phyloP scores from a whole-genome alignment of 257 asterid species.

The Salvia hispanica region DNA sequence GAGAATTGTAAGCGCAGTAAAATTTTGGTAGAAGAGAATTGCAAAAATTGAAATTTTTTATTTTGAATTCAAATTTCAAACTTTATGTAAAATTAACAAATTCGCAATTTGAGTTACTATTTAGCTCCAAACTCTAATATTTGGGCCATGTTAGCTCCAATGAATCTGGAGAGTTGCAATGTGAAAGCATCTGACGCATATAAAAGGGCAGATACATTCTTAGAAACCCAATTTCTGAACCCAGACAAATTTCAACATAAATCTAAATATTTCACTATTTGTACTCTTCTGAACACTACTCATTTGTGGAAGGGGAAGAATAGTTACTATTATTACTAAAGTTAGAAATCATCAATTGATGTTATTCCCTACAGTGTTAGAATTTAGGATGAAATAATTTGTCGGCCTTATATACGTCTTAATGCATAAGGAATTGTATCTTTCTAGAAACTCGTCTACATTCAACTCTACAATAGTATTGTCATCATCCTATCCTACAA shows the following conservation, averaged over 20 bases:
- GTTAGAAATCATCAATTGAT: not conserved
- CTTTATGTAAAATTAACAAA: too few relatives aligned
- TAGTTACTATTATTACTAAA: too few relatives aligned
- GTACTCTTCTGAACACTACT: constrained; percentile 2
- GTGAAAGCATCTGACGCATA: constrained; percentile 12
- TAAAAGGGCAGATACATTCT: constrained; percentile 30
- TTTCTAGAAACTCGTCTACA: constrained; percentile 35
- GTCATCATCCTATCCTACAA: too few relatives aligned
- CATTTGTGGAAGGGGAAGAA: too few relatives aligned
- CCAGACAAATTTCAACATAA: constrained; percentile 15
- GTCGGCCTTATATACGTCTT: constrained; percentile 35
- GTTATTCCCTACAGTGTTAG: not conserved
- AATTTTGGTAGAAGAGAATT: too few relatives aligned
- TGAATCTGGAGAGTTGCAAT: constrained; percentile 21
- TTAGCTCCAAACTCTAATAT: too few relatives aligned
- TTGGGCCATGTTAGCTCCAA: constrained; percentile 16
- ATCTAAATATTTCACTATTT: not conserved
- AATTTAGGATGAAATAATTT: constrained; percentile 25
- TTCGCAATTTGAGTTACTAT: too few relatives aligned
- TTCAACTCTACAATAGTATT: constrained; percentile 9
- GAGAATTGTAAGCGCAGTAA: too few relatives aligned
- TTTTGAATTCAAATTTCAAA: too few relatives aligned
- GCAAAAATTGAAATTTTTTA: too few relatives aligned
- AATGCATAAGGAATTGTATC: constrained; percentile 36
- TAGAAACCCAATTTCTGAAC: constrained; percentile 26